Conservation (phyloP, 176 grass and related monocot genomes). For the Musa beccarii region DNA sequence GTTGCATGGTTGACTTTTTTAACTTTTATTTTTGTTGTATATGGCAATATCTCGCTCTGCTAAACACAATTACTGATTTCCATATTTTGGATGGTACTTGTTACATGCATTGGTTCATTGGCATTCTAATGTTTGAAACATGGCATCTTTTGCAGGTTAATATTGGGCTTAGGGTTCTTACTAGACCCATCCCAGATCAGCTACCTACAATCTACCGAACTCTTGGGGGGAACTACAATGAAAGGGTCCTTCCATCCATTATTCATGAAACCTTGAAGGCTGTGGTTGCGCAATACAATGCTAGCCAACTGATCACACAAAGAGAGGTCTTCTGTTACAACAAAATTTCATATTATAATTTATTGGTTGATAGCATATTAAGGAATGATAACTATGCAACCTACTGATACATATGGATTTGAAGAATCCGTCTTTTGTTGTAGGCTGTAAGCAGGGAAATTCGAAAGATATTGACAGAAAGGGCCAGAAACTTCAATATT, state of each 20-base stretch:
- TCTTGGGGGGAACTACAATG: conserved; percentile 73
- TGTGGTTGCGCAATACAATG: conserved; percentile 96
- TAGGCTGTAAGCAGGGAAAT: conserved; percentile 98
- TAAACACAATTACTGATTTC: not conserved
- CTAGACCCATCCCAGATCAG: conserved; percentile 55
- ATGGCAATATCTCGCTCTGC: not conserved
- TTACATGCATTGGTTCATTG: not conserved
- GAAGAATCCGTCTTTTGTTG: conserved; percentile 3
- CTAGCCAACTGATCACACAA: conserved; percentile 89
- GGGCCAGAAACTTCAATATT: conserved; percentile 87
- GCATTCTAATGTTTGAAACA: not conserved
- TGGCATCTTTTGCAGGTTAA: conserved; percentile 33
- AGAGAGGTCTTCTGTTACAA: conserved; percentile 51
- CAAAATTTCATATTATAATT: too few relatives aligned
- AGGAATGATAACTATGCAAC: not conserved
- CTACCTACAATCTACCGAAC: conserved; percentile 73
- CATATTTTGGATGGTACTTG: not conserved
- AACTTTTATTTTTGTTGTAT: not conserved
- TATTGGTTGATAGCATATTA: not conserved
- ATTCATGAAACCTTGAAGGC: conserved; percentile 95
- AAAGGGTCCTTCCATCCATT: conserved; percentile 90
- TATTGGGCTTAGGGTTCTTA: conserved; percentile 85
- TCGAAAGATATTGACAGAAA: conserved; percentile 89
- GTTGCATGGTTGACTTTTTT: not conserved
- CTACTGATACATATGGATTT: not conserved